Percentiles rank a stretch among this genome's conserved stretches.
Conservation (phyloP, 2,329 filamentous ascomycete genomes). For the Hypomyces perniciosus region DNA sequence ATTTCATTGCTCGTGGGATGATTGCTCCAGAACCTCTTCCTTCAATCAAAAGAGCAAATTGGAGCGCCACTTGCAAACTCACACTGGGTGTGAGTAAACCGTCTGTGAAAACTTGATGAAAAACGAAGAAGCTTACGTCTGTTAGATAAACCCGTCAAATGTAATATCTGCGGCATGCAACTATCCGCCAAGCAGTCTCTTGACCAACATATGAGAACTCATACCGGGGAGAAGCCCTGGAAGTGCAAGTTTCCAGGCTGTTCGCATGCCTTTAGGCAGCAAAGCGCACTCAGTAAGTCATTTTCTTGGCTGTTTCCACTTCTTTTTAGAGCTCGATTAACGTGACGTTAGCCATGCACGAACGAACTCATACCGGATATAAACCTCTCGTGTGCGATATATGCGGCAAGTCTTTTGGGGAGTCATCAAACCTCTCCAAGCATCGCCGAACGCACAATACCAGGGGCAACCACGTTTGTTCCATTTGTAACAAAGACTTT, state of each 20-base stretch:
- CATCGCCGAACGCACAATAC: slow-evolving; percentile 56
- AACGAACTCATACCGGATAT: slow-evolving; percentile 58
- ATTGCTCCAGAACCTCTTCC: slow-evolving; percentile 46
- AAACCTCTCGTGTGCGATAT: slow-evolving; percentile 55
- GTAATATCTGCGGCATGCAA: slow-evolving; percentile 47
- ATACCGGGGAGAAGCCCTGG: slow-evolving; percentile 60
- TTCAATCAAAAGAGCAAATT: slow-evolving; percentile 59
- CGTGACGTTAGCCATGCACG: slow-evolving; percentile 52
- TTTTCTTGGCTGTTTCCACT: neutral
- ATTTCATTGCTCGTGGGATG: slow-evolving; percentile 51
- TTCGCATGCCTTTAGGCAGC: slow-evolving; percentile 57
- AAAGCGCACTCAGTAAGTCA: slow-evolving; percentile 57
- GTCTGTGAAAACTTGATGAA: neutral
- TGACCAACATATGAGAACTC: slow-evolving; percentile 60
- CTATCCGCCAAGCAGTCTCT: slow-evolving; percentile 64
- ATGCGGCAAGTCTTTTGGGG: slow-evolving; percentile 55
- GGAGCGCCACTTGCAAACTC: slow-evolving; percentile 58
- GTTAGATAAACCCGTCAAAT: slow-evolving; percentile 54
- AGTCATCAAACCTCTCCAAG: slow-evolving; percentile 62
- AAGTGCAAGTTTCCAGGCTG: slow-evolving; percentile 47
- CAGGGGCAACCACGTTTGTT: slow-evolving; percentile 46
- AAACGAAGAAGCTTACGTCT: neutral
- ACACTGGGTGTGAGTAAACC: slow-evolving; percentile 52
- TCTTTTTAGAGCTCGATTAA: slow-evolving; percentile 12
- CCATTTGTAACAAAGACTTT: slow-evolving; percentile 51